phyloP scores from a whole-genome alignment of 345 rosid genomes.

The Dimocarpus longan region DNA sequence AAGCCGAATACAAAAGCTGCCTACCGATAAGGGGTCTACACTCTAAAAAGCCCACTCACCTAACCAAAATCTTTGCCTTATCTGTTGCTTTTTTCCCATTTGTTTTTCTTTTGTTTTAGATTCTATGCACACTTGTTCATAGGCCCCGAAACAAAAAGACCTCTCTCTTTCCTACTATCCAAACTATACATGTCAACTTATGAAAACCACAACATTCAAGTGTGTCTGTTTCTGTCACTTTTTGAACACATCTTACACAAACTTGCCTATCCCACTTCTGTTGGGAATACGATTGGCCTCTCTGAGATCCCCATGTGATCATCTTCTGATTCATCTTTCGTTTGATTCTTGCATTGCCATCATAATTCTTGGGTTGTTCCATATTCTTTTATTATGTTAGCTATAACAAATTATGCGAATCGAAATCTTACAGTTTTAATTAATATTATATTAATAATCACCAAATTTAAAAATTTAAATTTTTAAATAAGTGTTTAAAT shows the following conservation, averaged over 20 bases:
- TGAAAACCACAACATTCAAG: conserved; percentile 8
- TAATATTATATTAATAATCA: no score
- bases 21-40: conserved; percentile 36
- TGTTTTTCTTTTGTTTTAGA: conserved; percentile 15
- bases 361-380: neutral
- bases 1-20: conserved; percentile 30
- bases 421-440: no score
- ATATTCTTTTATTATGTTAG: no score
- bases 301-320: conserved; percentile 15
- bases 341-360: neutral
- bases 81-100: conserved; percentile 7
- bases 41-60: conserved; percentile 28
- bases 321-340: neutral
- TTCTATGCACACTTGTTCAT: conserved; percentile 16
- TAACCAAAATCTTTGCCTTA: conserved; percentile 18
- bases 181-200: conserved; percentile 13
- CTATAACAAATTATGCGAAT: no score
- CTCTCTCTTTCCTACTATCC: conserved; percentile 29
- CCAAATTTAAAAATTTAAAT: no score
- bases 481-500: no score
- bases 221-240: conserved; percentile 12
- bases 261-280: neutral
- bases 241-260: neutral
- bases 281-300: conserved; percentile 14
- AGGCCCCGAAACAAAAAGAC: conserved; percentile 31